These are phyloP conservation scores for Aspergillus fructus DNA, from an alignment of 2,329 filamentous ascomycete genomes.

Conservation along the genomic window DNA sequence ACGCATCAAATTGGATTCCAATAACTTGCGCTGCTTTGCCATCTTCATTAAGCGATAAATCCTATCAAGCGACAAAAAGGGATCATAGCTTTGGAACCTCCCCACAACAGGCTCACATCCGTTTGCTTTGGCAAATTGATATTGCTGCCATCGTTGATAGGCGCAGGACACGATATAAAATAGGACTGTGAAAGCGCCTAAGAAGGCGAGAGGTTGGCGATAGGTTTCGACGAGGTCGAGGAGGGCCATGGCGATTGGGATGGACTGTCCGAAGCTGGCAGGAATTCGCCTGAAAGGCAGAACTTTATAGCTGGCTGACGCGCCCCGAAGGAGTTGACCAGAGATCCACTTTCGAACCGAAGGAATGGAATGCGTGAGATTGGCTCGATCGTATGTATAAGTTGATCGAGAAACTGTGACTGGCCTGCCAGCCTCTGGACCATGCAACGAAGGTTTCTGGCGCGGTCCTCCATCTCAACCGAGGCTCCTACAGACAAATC, in stretches of 20 bases:
- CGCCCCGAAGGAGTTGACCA: no score
- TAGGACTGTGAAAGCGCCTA: conserved; percentile 4
- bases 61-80: conserved; percentile 15
- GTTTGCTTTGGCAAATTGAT: conserved; percentile 15
- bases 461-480: no score
- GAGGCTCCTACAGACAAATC: no score
- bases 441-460: no score
- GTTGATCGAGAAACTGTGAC: no score
- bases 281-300: no score
- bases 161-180: conserved; percentile 12
- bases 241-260: background rate
- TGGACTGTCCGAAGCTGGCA: background rate
- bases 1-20: conserved; percentile 7
- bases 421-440: no score
- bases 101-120: conserved; percentile 12
- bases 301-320: no score
- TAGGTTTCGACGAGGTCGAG: background rate
- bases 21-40: conserved; percentile 14
- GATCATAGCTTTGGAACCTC: conserved; percentile 7
- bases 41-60: conserved; percentile 2
- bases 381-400: no score
- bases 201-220: conserved; percentile 10
- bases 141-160: conserved; percentile 16
- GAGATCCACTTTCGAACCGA: no score
- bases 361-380: no score